Percentiles rank a stretch among this genome's conserved stretches.
Evolutionary conservation across 331 rosid genomes (phyloP).

Genomic region (Saraca asoca): DNA sequence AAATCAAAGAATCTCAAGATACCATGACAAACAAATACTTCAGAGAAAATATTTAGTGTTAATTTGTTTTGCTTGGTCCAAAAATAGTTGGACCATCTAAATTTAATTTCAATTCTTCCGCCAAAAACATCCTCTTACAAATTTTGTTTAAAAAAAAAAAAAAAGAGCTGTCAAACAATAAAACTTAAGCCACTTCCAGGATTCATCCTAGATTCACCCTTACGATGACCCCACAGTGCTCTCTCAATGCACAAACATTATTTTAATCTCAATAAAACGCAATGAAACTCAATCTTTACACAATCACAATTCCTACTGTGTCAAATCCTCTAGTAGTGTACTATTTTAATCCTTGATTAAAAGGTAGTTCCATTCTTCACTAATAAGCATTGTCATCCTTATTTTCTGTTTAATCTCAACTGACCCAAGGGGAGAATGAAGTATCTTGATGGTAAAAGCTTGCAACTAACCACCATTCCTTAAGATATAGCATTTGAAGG

Average conservation of each 20-base stretch:
- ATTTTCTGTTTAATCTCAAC: not conserved
- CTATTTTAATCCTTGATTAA: too few relatives aligned
- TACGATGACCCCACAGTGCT: not conserved
- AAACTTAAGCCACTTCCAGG: not conserved
- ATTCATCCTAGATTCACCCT: not conserved
- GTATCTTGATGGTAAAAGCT: not conserved
- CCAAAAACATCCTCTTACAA: too few relatives aligned
- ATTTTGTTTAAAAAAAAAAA: too few relatives aligned
- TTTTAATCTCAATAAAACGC: not conserved
- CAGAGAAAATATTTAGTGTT: conserved; percentile 1
- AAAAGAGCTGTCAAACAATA: not conserved
- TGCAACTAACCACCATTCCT: not conserved
- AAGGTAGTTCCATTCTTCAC: not conserved
- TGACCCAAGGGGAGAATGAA: not conserved
- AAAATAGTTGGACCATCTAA: not conserved
- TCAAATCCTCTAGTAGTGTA: not conserved
- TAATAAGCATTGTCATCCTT: not conserved
- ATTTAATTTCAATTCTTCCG: not conserved
- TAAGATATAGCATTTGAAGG: not conserved
- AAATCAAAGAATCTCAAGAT: conserved; percentile 28
- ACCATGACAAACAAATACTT: conserved; percentile 5
- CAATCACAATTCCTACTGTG: not conserved
- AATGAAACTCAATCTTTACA: not conserved
- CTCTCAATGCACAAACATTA: not conserved
- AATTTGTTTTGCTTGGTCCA: conserved; percentile 6